Evolutionary conservation across 306 rosid genomes (phyloP).

Genomic region (Ammopiptanthus mongolicus): DNA sequence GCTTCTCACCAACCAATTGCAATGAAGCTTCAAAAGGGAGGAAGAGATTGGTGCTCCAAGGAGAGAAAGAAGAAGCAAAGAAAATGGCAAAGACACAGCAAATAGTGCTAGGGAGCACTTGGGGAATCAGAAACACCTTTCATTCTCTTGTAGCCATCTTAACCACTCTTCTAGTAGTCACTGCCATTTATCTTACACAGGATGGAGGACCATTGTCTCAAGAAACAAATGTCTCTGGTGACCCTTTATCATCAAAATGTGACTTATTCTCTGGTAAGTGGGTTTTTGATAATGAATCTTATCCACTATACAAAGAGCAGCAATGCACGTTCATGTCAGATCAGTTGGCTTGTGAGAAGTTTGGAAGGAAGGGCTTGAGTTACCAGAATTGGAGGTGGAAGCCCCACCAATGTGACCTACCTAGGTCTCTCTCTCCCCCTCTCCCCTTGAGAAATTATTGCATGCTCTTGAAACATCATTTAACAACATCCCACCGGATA

Average conservation of each 20-base stretch:
- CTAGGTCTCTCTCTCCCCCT: conserved; percentile 36
- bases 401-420: conserved; percentile 66
- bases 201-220: conserved; percentile 18
- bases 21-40: conserved; percentile 39
- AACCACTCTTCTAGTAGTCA: conserved; percentile 42
- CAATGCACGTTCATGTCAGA: conserved; percentile 76
- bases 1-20: conserved; percentile 42
- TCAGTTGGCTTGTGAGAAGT: conserved; percentile 85
- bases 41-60: not conserved
- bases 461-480: too few species aligned
- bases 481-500: too few species aligned
- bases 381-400: conserved; percentile 80
- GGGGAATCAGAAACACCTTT: conserved; percentile 58
- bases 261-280: conserved; percentile 68
- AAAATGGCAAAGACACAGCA: conserved; percentile 34
- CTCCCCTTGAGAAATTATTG: too few species aligned
- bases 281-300: conserved; percentile 65
- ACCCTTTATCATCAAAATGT: conserved; percentile 30
- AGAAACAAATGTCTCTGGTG: conserved; percentile 13
- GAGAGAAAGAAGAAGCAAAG: not conserved
- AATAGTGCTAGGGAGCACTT: conserved; percentile 27
- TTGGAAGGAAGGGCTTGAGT: conserved; percentile 65
- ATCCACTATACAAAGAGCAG: conserved; percentile 65
- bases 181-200: conserved; percentile 42
- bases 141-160: conserved; percentile 54